Conservation (phyloP, 83 land plant genomes). For the Larix sibirica region DNA sequence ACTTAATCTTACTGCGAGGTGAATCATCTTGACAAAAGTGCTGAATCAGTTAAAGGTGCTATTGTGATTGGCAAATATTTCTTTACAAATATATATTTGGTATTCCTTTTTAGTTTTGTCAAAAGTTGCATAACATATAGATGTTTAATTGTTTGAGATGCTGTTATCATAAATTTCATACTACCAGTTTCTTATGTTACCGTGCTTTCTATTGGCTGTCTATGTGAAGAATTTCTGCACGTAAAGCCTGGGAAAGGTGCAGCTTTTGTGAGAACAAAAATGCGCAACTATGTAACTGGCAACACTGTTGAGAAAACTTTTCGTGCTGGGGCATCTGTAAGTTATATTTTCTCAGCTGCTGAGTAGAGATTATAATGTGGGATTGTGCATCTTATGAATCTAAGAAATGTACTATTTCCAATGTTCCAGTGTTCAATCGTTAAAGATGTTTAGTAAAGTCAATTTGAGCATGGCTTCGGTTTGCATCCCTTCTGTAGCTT, state of each 20-base stretch:
- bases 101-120: not conserved
- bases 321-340: slow-evolving; percentile 92
- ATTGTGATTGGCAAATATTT: not conserved
- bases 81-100: not conserved
- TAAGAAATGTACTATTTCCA: no score
- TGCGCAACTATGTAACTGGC: slow-evolving; percentile 86
- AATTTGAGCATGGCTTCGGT: no score
- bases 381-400: no score
- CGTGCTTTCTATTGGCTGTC: not conserved
- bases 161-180: not conserved
- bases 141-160: not conserved
- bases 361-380: no score
- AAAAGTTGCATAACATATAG: not conserved
- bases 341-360: not conserved
- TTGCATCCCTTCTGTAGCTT: no score
- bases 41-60: not conserved
- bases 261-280: slow-evolving; percentile 94
- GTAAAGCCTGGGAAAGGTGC: slow-evolving; percentile 99
- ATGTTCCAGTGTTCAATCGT: no score
- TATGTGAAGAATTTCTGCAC: slow-evolving; percentile 85
- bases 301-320: slow-evolving; percentile 92
- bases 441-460: no score
- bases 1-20: not conserved
- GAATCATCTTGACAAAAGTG: not conserved
- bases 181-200: not conserved